These are phyloP conservation scores for Aegilops tauschii DNA, from an alignment of 176 grass and related monocot genomes.

Conservation along the genomic window DNA sequence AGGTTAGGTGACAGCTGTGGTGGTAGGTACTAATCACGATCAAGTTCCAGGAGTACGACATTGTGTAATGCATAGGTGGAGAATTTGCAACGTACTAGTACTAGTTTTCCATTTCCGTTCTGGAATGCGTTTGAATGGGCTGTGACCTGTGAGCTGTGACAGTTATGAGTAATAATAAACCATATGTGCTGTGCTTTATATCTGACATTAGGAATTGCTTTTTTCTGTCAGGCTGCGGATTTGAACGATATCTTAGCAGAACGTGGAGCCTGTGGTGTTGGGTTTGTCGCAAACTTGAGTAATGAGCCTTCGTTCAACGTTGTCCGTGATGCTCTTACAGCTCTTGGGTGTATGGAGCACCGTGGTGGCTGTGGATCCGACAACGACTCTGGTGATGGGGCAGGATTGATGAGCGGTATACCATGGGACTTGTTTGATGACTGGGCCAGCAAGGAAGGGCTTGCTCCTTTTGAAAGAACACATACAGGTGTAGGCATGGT, in stretches of 20 bases:
- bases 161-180: background rate
- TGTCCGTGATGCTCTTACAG: conserved; percentile 74
- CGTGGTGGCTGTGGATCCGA: conserved; percentile 97
- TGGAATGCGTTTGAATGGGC: conserved; percentile 16
- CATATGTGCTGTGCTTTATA: background rate
- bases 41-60: conserved; percentile 20
- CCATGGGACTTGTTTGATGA: conserved; percentile 88
- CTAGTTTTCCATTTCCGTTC: background rate
- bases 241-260: conserved; percentile 90
- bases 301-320: conserved; percentile 89
- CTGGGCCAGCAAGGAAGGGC: conserved; percentile 80
- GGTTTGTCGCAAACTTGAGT: conserved; percentile 94
- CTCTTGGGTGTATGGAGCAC: conserved; percentile 99
- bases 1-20: conserved; percentile 38
- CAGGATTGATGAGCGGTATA: conserved; percentile 85
- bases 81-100: background rate
- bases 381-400: conserved; percentile 95
- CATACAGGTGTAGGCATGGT: conserved; percentile 97
- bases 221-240: conserved; percentile 55
- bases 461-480: conserved; percentile 53
- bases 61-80: conserved; percentile 33
- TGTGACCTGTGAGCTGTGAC: background rate
- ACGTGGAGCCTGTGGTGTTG: conserved; percentile 96
- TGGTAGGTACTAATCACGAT: conserved; percentile 35
- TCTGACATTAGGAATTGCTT: background rate